Conservation (phyloP, 108 stramenopile genomes). For the Mediolabrus comicus region DNA sequence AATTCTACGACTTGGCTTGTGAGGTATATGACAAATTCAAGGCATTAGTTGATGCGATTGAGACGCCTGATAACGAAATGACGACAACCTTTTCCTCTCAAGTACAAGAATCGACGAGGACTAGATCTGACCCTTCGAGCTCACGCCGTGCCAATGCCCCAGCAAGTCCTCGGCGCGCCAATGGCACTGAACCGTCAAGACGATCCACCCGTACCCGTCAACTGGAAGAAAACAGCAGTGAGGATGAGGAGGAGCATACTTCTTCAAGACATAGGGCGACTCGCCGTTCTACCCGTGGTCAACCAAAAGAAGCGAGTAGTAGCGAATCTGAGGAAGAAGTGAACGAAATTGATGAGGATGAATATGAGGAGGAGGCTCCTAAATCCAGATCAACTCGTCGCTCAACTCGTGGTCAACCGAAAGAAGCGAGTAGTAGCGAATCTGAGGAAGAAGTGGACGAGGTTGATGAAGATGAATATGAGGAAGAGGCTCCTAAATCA, state of each 20-base stretch:
- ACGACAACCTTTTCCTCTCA: neutral
- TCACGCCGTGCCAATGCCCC: neutral
- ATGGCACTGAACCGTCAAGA: neutral
- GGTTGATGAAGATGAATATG: neutral
- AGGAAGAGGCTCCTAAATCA: neutral
- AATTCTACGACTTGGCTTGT: conserved; percentile 46
- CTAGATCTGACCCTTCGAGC: neutral
- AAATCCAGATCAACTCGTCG: neutral
- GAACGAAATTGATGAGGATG: conserved; percentile 3
- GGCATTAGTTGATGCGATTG: conserved; percentile 36
- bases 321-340: neutral
- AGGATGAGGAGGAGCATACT: neutral
- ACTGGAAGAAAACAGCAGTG: neutral
- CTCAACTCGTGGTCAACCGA: neutral
- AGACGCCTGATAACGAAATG: conserved; percentile 1
- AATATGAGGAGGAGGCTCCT: neutral
- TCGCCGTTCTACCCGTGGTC: conserved; percentile 6
- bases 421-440: neutral
- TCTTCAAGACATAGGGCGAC: neutral
- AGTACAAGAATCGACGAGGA: neutral
- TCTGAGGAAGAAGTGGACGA: neutral
- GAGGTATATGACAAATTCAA: conserved; percentile 65
- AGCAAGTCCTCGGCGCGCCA: neutral
- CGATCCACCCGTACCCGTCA: conserved; percentile 6
- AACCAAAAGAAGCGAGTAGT: conserved; percentile 1